Conservation (phyloP, 805 yeast genomes). For the Kodamaea nitidulidarum region DNA sequence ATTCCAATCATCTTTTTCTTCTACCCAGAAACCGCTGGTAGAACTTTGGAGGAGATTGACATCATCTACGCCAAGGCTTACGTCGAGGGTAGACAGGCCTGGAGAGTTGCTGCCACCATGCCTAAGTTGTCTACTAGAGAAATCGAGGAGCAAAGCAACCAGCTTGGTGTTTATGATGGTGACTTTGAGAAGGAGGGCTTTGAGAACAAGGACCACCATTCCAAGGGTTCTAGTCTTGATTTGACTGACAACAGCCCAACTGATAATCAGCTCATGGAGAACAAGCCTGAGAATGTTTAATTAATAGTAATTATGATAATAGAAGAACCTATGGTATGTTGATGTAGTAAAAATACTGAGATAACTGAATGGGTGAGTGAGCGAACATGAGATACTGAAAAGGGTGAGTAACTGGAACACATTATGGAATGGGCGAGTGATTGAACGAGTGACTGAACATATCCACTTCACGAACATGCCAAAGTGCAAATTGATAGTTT, state of each 20-base stretch:
- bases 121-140: slow-evolving; percentile 56
- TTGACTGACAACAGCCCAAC: slow-evolving; percentile 2
- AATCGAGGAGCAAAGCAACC: slow-evolving; percentile 57
- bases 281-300: slow-evolving; percentile 1
- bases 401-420: too few species aligned
- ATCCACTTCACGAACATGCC: too few species aligned
- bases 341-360: too few species aligned
- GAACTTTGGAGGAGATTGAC: slow-evolving; percentile 44
- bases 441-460: too few species aligned
- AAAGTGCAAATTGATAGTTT: too few species aligned
- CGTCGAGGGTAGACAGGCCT: slow-evolving; percentile 54
- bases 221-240: slow-evolving; percentile 4
- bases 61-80: slow-evolving; percentile 62
- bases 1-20: slow-evolving; percentile 40
- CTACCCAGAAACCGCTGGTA: slow-evolving; percentile 45
- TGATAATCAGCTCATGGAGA: slow-evolving; percentile 4
- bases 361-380: neutral
- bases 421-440: too few species aligned
- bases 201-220: slow-evolving; percentile 29
- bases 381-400: too few species aligned
- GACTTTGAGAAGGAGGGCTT: slow-evolving; percentile 37
- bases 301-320: neutral
- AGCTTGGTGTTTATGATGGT: slow-evolving; percentile 50
- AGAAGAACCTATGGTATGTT: neutral
- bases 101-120: slow-evolving; percentile 59